Evolutionary conservation across 331 rosid species (phyloP).

Genomic region (Dryas integrifolia): DNA sequence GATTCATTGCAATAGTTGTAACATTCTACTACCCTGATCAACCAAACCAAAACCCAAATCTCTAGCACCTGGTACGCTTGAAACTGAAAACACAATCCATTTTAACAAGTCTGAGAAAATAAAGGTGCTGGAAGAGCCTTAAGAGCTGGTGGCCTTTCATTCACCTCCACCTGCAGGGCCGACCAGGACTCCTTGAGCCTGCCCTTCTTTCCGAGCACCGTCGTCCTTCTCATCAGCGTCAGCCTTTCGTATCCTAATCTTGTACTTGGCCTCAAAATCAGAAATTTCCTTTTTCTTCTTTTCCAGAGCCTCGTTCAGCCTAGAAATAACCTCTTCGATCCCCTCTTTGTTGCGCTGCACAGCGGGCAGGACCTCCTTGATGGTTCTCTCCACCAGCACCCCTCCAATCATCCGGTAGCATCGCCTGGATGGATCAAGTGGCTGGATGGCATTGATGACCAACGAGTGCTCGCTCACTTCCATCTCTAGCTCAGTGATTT

Average conservation of each 20-base stretch:
- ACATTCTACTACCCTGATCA: slow-evolving; percentile 8
- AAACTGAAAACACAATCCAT: slow-evolving; percentile 1
- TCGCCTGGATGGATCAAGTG: slow-evolving; percentile 79
- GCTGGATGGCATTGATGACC: slow-evolving; percentile 84
- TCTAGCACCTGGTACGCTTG: background rate
- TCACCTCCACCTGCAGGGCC: slow-evolving; percentile 79
- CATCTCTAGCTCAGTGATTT: slow-evolving; percentile 96
- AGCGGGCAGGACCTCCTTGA: slow-evolving; percentile 90
- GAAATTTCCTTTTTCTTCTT: slow-evolving; percentile 88
- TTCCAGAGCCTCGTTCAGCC: slow-evolving; percentile 81
- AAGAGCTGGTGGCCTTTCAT: slow-evolving; percentile 29
- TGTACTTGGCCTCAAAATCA: slow-evolving; percentile 83
- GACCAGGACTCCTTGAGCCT: slow-evolving; percentile 94
- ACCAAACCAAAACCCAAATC: slow-evolving; percentile 2
- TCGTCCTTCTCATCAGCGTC: slow-evolving; percentile 72
- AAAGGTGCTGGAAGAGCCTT: background rate
- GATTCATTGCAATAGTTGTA: background rate
- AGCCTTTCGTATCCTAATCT: slow-evolving; percentile 71
- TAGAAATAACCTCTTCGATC: slow-evolving; percentile 70
- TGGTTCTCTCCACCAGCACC: slow-evolving; percentile 94
- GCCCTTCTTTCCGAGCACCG: slow-evolving; percentile 68
- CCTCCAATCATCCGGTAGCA: slow-evolving; percentile 97
- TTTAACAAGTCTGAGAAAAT: background rate
- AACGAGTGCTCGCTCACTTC: slow-evolving; percentile 83
- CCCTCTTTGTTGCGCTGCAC: slow-evolving; percentile 92